A percentile compares a stretch with the other conserved stretches of the same genome.
Conservation (phyloP, 768 basidiomycete species). For the Auricularia sp. region DNA sequence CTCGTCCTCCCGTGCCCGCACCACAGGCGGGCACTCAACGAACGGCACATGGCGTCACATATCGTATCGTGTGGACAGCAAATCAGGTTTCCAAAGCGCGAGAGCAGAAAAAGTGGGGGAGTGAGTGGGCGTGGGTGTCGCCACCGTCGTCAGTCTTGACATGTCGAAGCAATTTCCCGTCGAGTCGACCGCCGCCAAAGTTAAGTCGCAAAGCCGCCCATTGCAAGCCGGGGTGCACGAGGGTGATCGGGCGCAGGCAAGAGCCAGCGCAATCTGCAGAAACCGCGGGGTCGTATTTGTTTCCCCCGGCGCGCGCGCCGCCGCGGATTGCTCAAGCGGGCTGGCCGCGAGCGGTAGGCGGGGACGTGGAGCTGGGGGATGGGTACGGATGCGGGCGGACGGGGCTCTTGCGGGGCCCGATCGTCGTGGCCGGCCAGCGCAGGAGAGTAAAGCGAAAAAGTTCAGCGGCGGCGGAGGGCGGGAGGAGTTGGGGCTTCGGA, state of each 20-base stretch:
- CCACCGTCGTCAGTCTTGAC: background rate
- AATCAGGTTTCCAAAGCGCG: background rate
- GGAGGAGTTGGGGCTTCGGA: too few species aligned
- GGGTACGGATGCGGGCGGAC: background rate
- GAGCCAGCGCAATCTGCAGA: too few species aligned
- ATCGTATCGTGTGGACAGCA: background rate
- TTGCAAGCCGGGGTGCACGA: too few species aligned
- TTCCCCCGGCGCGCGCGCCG: conserved; percentile 21
- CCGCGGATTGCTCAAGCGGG: conserved; percentile 2
- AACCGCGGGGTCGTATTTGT: background rate
- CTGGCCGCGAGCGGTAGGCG: background rate
- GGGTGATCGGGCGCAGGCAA: too few species aligned
- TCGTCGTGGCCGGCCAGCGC: background rate
- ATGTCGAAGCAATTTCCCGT: too few species aligned
- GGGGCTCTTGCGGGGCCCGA: background rate
- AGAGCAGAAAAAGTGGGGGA: background rate
- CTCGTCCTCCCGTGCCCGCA: background rate
- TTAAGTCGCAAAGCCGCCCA: too few species aligned
- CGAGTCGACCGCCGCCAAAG: too few species aligned
- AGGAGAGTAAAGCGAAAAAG: background rate
- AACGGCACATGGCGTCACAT: background rate
- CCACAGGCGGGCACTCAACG: background rate
- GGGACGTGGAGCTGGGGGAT: background rate
- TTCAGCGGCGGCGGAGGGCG: too few species aligned
- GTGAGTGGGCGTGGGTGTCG: background rate